Evolutionary conservation across 495 filamentous ascomycete species (phyloP), one percentile per base, ranked within the genome.

Genomic region (Lentithecium fluviatile): DNA sequence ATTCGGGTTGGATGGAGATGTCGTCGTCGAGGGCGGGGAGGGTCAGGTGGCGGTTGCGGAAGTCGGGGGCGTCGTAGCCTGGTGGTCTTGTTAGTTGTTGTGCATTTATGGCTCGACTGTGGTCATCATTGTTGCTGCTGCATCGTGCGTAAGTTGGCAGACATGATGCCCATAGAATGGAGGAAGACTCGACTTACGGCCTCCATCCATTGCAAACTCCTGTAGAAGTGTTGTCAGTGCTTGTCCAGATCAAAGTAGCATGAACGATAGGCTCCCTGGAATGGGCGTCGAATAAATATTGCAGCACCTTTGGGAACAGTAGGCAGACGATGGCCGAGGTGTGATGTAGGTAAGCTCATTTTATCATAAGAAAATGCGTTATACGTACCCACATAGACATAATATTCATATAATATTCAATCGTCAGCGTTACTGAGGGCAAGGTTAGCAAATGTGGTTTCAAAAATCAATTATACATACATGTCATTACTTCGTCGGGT

Each of bases 21-120:
- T 74, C 23, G 65, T 74, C 23, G 77, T 64, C 70, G 40, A 75
- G 66, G 25, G 74, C 58, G 21, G 76, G 76, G 43, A 81, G 77
- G 69, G 54, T 79, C 77, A 71, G 76, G 72, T 56, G 81, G 7
- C 57, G 57, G 50, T 65, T 65, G 17, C 45, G 24, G 38, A 65
- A 69, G 17, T 62, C 46, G 17, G 57, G 56, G 10, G 66, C 61
- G 34, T 69, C 58, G 45, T 69, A 60, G 6, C 40, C 40, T 43
- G 15, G 29, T 5, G 19, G 4, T 43, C 13, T 4, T 43, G 40
- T 43, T 15, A 50, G 21, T 43, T 15, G 40, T 13, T 32, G 29
- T 4, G 29, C 10, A 32, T 10, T n/a, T n/a, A n/a, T n/a, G n/a
- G n/a, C n/a, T n/a, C n/a, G n/a, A n/a, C n/a, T n/a, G n/a, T n/a